phyloP scores from a whole-genome alignment of 257 asterid genomes.

The Nicotiana knightiana region DNA sequence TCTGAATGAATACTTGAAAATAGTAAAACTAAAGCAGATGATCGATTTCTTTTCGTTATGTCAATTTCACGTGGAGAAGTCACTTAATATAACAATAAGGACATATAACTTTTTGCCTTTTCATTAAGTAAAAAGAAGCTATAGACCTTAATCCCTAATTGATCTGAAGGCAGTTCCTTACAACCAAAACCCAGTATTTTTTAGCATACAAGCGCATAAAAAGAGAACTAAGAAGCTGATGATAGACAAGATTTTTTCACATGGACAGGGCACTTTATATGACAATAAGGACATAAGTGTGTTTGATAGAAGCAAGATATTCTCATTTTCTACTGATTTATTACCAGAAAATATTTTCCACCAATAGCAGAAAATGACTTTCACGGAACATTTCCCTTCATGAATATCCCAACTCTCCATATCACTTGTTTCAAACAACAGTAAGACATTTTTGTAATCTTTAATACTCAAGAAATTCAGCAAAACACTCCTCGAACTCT shows the following conservation, averaged over 20 bases:
- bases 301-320: not conserved
- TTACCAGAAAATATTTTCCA: not conserved
- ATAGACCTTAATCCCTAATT: not conserved
- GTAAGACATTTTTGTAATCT: not conserved
- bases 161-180: not conserved
- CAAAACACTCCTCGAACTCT: not conserved
- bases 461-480: not conserved
- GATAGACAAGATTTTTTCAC: not conserved
- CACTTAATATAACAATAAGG: not conserved
- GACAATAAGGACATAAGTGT: not conserved
- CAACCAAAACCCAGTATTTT: not conserved
- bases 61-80: not conserved
- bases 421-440: not conserved
- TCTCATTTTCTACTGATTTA: not conserved
- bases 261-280: not conserved
- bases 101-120: not conserved
- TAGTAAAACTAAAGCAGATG: not conserved
- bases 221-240: not conserved
- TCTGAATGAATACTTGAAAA: too few relatives aligned
- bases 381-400: not conserved
- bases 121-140: not conserved
- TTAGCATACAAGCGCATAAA: not conserved
- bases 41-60: too few relatives aligned
- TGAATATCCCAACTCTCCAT: not conserved
- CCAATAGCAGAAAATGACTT: not conserved